Evolutionary conservation across 2,329 filamentous ascomycete species (phyloP).

Genomic region (Scolecobasidium constrictum): DNA sequence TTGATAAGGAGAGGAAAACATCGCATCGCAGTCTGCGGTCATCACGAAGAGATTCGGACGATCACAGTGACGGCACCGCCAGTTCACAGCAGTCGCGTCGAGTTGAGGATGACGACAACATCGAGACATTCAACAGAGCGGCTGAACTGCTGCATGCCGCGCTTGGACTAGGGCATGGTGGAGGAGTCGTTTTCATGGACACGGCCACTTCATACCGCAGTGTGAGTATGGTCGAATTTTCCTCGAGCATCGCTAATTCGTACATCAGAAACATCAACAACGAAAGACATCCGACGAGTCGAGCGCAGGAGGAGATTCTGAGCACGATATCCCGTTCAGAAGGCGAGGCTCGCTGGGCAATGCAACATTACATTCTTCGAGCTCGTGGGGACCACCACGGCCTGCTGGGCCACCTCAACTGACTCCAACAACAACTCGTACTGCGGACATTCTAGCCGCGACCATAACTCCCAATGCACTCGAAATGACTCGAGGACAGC

Average conservation of each 20-base stretch:
- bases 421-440: not conserved
- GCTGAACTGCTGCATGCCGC: constrained; percentile 37
- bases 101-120: constrained; percentile 23
- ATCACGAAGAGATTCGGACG: constrained; percentile 17
- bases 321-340: not conserved
- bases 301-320: constrained; percentile 1
- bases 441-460: constrained; percentile 5
- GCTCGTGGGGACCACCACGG: constrained; percentile 7
- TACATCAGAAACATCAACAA: constrained; percentile 1
- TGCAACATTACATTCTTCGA: constrained; percentile 1
- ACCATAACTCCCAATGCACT: not conserved
- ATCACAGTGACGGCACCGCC: not conserved
- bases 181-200: constrained; percentile 37
- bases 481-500: not conserved
- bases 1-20: constrained; percentile 2
- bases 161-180: constrained; percentile 32
- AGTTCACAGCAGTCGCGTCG: constrained; percentile 10
- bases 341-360: not conserved
- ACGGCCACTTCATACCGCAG: constrained; percentile 13
- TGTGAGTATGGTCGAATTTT: not conserved
- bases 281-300: constrained; percentile 1
- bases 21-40: not conserved
- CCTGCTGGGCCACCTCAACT: not conserved
- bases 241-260: not conserved
- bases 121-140: constrained; percentile 36